Evolutionary conservation across 2,329 filamentous ascomycete genomes (phyloP).

Genomic region (Ilyonectria sp.): DNA sequence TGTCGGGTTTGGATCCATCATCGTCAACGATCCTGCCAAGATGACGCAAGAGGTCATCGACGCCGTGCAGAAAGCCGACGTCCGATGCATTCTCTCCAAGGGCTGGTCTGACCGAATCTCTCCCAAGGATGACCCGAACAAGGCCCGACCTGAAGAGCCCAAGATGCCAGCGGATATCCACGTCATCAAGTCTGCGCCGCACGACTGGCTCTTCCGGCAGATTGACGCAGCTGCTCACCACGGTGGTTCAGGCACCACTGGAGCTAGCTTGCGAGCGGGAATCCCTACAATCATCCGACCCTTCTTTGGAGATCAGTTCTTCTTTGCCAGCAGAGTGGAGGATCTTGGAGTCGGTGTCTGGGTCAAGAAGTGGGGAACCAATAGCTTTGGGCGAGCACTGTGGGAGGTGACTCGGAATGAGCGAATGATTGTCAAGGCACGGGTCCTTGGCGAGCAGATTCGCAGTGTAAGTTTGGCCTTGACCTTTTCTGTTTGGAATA

Average conservation of each 20-base stretch:
- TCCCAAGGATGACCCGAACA: constrained; percentile 61
- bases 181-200: constrained; percentile 90
- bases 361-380: constrained; percentile 91
- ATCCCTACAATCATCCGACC: constrained; percentile 95
- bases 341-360: constrained; percentile 94
- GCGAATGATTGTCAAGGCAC: constrained; percentile 91
- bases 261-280: constrained; percentile 90
- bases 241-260: constrained; percentile 94
- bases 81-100: constrained; percentile 94
- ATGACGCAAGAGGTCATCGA: constrained; percentile 95
- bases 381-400: constrained; percentile 85
- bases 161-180: constrained; percentile 86
- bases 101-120: constrained; percentile 90
- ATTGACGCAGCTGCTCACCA: constrained; percentile 97
- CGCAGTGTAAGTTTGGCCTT: constrained; percentile 74
- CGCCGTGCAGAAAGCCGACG: constrained; percentile 90
- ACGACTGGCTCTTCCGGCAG: constrained; percentile 96
- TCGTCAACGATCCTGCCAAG: constrained; percentile 89
- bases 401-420: constrained; percentile 94
- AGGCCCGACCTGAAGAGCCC: constrained; percentile 71
- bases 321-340: constrained; percentile 91
- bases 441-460: constrained; percentile 87
- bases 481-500: neutral
- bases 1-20: constrained; percentile 96
- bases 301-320: constrained; percentile 98